Conservation (phyloP, 371 early-diverging fungal genomes). For the Blakeslea trispora region DNA sequence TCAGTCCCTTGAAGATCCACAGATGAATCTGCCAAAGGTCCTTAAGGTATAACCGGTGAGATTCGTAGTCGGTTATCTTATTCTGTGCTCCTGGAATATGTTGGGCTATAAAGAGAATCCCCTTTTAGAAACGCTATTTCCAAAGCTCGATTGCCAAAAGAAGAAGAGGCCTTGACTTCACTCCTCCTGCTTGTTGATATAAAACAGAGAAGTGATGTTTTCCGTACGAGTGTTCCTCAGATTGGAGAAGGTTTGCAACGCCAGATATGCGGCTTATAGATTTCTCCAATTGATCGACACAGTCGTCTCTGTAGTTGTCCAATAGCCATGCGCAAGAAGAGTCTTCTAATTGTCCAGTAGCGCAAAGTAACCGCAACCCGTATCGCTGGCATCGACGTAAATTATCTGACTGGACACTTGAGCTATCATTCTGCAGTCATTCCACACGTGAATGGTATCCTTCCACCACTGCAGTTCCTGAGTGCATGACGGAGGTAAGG, state of each 20-base stretch:
- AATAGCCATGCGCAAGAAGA: slow-evolving; percentile 14
- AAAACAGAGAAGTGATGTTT: slow-evolving; percentile 3
- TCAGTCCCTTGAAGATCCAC: no score
- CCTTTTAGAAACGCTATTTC: slow-evolving; percentile 5
- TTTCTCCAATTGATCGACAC: slow-evolving; percentile 26
- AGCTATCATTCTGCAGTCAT: neutral
- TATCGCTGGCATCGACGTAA: slow-evolving; percentile 22
- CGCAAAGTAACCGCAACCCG: slow-evolving; percentile 16
- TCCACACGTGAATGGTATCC: slow-evolving; percentile 1
- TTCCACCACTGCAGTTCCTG: slow-evolving; percentile 3
- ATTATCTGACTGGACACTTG: slow-evolving; percentile 2
- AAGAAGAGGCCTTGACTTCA: neutral
- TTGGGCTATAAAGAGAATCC: neutral
- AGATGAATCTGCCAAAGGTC: slow-evolving; percentile 14
- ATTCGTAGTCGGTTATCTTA: slow-evolving; percentile 18
- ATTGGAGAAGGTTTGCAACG: slow-evolving; percentile 5
- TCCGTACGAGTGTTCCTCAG: slow-evolving; percentile 6
- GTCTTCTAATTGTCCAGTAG: slow-evolving; percentile 1
- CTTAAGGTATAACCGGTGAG: slow-evolving; percentile 10
- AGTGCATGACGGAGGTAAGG: neutral
- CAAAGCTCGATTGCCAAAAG: slow-evolving; percentile 7
- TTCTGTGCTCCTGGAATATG: slow-evolving; percentile 3
- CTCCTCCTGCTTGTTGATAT: slow-evolving; percentile 16
- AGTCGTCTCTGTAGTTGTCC: slow-evolving; percentile 13
- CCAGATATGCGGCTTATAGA: slow-evolving; percentile 8